These are phyloP conservation scores for Aspergillus cavernicola DNA, from an alignment of 495 filamentous ascomycete genomes.

Conservation along the genomic window DNA sequence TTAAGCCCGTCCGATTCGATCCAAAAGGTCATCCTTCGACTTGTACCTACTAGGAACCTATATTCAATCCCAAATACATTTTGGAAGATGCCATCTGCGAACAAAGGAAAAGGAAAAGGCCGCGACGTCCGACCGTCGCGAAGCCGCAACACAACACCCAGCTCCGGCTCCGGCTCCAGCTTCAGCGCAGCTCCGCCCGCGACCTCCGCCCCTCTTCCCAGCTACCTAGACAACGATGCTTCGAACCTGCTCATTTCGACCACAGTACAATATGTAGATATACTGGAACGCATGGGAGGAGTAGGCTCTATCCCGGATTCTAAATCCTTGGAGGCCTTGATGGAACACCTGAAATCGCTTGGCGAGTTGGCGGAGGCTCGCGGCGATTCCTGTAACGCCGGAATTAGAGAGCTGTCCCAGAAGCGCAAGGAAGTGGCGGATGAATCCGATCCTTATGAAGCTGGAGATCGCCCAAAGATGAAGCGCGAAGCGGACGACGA, in stretches of 20 bases:
- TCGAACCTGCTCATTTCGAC: constrained; percentile 57
- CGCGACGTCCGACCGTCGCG: constrained; percentile 68
- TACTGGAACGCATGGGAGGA: constrained; percentile 64
- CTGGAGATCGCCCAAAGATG: constrained; percentile 44
- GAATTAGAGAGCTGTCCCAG: constrained; percentile 66
- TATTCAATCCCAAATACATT: not conserved
- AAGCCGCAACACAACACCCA: constrained; percentile 84
- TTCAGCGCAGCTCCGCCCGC: constrained; percentile 46
- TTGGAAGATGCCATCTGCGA: constrained; percentile 43
- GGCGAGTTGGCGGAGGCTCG: constrained; percentile 62
- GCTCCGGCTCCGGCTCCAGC: constrained; percentile 57
- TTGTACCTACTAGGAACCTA: not conserved
- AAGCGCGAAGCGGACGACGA: constrained; percentile 53
- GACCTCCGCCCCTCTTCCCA: constrained; percentile 45
- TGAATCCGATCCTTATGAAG: constrained; percentile 40
- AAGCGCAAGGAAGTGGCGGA: constrained; percentile 59
- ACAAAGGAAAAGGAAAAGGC: constrained; percentile 75
- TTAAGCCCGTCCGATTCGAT: constrained; percentile 7
- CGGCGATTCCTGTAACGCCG: constrained; percentile 61
- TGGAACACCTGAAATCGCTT: constrained; percentile 62
- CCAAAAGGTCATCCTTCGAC: not conserved
- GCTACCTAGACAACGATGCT: constrained; percentile 58
- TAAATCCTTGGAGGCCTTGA: constrained; percentile 64
- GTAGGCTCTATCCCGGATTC: constrained; percentile 68
- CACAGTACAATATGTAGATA: constrained; percentile 63